A percentile compares a stretch with the other conserved stretches of the same genome.
Evolutionary conservation across 768 basidiomycete species (phyloP).

Genomic region (Boletus tomentosulus): DNA sequence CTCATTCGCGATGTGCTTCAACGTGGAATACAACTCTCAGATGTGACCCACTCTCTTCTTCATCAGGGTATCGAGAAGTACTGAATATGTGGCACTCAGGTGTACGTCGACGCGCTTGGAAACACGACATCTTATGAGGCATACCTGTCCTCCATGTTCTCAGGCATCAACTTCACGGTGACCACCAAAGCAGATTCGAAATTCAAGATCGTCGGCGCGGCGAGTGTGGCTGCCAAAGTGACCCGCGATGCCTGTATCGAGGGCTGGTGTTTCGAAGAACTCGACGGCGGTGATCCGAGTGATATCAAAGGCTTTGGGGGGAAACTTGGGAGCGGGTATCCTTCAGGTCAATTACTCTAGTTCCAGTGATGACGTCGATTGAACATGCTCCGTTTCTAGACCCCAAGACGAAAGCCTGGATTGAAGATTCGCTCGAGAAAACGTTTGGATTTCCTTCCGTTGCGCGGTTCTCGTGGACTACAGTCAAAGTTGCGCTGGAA

Average conservation of each 20-base stretch:
- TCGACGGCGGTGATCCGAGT: slow-evolving; percentile 18
- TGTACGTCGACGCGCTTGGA: slow-evolving; percentile 94
- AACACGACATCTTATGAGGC: slow-evolving; percentile 80
- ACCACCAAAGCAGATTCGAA: slow-evolving; percentile 91
- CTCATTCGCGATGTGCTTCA: slow-evolving; percentile 84
- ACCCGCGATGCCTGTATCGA: slow-evolving; percentile 90
- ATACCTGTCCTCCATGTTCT: slow-evolving; percentile 77
- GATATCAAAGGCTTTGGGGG: slow-evolving; percentile 27
- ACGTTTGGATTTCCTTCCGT: slow-evolving; percentile 91
- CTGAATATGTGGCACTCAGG: slow-evolving; percentile 38
- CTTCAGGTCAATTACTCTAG: slow-evolving; percentile 54
- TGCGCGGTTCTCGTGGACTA: slow-evolving; percentile 94
- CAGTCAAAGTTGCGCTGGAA: slow-evolving; percentile 80
- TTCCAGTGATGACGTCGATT: background rate
- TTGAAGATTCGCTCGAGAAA: slow-evolving; percentile 69
- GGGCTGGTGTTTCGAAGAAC: slow-evolving; percentile 78
- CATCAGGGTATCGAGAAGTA: background rate
- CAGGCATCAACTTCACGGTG: slow-evolving; percentile 84
- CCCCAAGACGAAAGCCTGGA: slow-evolving; percentile 89
- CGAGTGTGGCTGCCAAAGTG: slow-evolving; percentile 97
- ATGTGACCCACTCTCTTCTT: slow-evolving; percentile 42
- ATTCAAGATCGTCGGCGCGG: slow-evolving; percentile 95
- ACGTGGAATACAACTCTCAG: slow-evolving; percentile 74
- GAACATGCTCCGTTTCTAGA: slow-evolving; percentile 43
- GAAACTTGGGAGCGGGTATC: slow-evolving; percentile 82